Conservation (phyloP, 164 flowering plant genomes). For the Akebia trifoliata region DNA sequence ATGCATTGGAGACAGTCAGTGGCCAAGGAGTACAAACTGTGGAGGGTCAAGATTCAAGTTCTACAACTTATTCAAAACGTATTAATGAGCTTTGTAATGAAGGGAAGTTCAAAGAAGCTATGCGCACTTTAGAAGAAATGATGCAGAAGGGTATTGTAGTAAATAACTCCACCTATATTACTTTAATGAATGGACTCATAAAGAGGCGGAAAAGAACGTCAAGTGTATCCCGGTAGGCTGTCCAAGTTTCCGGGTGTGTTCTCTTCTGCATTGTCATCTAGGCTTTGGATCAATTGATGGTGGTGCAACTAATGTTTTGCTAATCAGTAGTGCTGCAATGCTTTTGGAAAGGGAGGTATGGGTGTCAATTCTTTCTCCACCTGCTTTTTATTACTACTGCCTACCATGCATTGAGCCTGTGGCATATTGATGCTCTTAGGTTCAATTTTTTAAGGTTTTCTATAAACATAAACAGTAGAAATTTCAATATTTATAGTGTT, state of each 20-base stretch:
- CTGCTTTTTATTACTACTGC: too few species aligned
- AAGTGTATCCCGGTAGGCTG: constrained; percentile 18
- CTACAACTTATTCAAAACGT: constrained; percentile 39
- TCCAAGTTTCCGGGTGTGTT: background rate
- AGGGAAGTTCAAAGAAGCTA: constrained; percentile 67
- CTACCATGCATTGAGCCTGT: too few species aligned
- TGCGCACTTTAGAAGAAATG: constrained; percentile 40
- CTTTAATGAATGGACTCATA: constrained; percentile 62
- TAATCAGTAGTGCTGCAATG: too few species aligned
- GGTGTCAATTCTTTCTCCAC: too few species aligned
- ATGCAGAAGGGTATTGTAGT: constrained; percentile 44
- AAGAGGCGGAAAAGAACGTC: constrained; percentile 55
- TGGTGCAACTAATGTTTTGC: too few species aligned
- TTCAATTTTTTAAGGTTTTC: too few species aligned
- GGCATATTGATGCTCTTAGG: too few species aligned
- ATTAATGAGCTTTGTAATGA: constrained; percentile 54
- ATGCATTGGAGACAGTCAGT: constrained; percentile 1
- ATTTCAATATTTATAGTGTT: too few species aligned
- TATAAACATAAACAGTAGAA: too few species aligned
- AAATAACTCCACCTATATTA: constrained; percentile 43
- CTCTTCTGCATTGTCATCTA: constrained; percentile 31
- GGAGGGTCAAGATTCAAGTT: constrained; percentile 24
- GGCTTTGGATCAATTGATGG: too few species aligned
- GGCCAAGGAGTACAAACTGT: constrained; percentile 12
- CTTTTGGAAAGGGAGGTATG: too few species aligned